Conservation (phyloP, 805 yeast species). For the Kodamaea nitidulidarum region DNA sequence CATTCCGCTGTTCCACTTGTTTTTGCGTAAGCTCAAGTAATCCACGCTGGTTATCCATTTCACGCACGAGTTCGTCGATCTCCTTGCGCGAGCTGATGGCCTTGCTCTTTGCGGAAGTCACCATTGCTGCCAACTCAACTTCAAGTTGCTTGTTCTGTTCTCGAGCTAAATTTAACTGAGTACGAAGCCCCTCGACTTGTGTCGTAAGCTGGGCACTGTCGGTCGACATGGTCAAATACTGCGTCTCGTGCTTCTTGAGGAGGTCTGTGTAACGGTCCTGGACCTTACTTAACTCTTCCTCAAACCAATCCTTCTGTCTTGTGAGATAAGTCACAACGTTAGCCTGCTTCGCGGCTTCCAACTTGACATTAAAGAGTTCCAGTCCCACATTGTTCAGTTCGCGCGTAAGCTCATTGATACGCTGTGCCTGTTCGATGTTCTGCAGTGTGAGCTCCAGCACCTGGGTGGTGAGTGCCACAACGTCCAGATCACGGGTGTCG, state of each 20-base stretch:
- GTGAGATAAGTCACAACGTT: constrained; percentile 32
- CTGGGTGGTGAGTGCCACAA: constrained; percentile 1
- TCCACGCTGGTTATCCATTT: constrained; percentile 52
- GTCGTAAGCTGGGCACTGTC: constrained; percentile 26
- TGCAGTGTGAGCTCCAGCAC: constrained; percentile 17
- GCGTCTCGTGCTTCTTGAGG: constrained; percentile 37
- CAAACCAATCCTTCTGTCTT: constrained; percentile 39
- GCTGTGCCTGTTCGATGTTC: constrained; percentile 35
- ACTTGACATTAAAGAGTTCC: constrained; percentile 33
- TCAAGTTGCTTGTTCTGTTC: constrained; percentile 36
- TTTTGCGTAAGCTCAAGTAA: constrained; percentile 51
- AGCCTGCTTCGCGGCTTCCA: constrained; percentile 30
- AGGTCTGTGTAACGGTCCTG: constrained; percentile 36
- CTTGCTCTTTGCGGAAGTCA: not conserved
- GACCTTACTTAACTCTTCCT: constrained; percentile 31
- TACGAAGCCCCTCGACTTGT: constrained; percentile 15
- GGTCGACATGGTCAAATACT: constrained; percentile 26
- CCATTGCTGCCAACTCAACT: constrained; percentile 26
- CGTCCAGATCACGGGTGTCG: not conserved
- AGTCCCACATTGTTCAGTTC: constrained; percentile 36
- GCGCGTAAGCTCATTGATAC: constrained; percentile 31
- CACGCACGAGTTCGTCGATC: constrained; percentile 28
- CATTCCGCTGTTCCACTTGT: constrained; percentile 48
- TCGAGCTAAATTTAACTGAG: constrained; percentile 2
- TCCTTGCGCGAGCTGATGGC: constrained; percentile 8